These are phyloP conservation scores for Fusarium pseudonygamai DNA, from an alignment of 2,329 filamentous ascomycete species.

Conservation along the genomic window DNA sequence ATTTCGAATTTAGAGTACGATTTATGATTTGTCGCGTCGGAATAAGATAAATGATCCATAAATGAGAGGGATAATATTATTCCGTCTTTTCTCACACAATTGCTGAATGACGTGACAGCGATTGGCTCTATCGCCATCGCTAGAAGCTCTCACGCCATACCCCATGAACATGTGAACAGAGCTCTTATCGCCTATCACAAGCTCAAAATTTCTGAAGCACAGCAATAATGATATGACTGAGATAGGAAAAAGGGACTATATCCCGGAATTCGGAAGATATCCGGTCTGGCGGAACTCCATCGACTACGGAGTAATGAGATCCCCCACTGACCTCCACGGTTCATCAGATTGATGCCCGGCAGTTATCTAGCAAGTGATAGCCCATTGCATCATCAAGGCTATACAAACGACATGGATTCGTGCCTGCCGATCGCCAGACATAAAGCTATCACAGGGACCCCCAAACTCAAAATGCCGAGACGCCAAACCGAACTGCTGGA, in stretches of 20 bases:
- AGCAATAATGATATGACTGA: not conserved
- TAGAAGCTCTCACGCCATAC: not conserved
- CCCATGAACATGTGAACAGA: not conserved
- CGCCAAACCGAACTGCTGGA: not conserved
- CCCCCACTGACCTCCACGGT: not conserved
- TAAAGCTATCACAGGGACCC: not conserved
- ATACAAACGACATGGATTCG: conserved; percentile 3
- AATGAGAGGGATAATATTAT: not conserved
- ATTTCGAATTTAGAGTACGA: too few relatives aligned
- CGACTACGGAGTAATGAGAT: not conserved
- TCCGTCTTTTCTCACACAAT: not conserved
- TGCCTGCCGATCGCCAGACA: not conserved
- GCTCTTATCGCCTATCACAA: not conserved
- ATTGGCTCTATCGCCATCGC: not conserved
- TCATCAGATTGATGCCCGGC: not conserved
- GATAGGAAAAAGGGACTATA: not conserved
- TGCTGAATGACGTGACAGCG: not conserved
- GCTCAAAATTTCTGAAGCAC: not conserved
- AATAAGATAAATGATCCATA: accelerated
- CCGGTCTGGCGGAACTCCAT: not conserved
- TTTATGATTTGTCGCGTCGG: not conserved
- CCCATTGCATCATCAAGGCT: conserved; percentile 2
- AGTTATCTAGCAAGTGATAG: not conserved
- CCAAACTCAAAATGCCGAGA: not conserved
- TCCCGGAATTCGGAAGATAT: not conserved